Percentiles rank a stretch among this genome's conserved stretches.
Conservation (phyloP, 2,329 filamentous ascomycete genomes). For the Huntiella bhutanensis region DNA sequence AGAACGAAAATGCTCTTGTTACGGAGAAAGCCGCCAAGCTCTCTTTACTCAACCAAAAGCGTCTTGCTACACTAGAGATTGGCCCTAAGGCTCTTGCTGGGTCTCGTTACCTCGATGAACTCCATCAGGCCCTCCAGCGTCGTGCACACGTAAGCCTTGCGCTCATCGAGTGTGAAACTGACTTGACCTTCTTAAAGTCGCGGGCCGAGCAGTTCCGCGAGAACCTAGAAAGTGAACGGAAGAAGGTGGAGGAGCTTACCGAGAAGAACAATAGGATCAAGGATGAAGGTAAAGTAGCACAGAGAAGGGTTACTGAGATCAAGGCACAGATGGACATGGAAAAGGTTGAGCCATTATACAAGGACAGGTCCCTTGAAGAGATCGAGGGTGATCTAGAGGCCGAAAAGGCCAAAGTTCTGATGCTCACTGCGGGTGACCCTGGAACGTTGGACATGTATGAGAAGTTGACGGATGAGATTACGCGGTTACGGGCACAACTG, state of each 20-base stretch:
- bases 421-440: conserved; percentile 62
- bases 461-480: conserved; percentile 50
- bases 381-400: conserved; percentile 56
- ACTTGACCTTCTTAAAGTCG: conserved; percentile 47
- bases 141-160: too few species aligned
- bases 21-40: too few species aligned
- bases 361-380: conserved; percentile 37
- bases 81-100: conserved; percentile 3
- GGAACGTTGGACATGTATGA: conserved; percentile 63
- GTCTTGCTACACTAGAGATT: conserved; percentile 36
- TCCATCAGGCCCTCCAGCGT: conserved; percentile 1
- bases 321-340: conserved; percentile 17
- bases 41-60: conserved; percentile 20
- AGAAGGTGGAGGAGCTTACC: conserved; percentile 22
- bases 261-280: conserved; percentile 20
- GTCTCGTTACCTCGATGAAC: conserved; percentile 2
- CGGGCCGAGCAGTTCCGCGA: conserved; percentile 42
- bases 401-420: conserved; percentile 55
- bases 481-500: conserved; percentile 38
- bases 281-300: conserved; percentile 20
- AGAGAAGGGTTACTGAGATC: conserved; percentile 13
- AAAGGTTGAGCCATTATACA: conserved; percentile 25
- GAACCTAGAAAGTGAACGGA: conserved; percentile 28
- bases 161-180: conserved; percentile 64
- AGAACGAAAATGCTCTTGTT: background rate